Base-by-base conservation (phyloP, 1,284 basidiomycete species). In the Pseudozyma thailandica region DNA sequence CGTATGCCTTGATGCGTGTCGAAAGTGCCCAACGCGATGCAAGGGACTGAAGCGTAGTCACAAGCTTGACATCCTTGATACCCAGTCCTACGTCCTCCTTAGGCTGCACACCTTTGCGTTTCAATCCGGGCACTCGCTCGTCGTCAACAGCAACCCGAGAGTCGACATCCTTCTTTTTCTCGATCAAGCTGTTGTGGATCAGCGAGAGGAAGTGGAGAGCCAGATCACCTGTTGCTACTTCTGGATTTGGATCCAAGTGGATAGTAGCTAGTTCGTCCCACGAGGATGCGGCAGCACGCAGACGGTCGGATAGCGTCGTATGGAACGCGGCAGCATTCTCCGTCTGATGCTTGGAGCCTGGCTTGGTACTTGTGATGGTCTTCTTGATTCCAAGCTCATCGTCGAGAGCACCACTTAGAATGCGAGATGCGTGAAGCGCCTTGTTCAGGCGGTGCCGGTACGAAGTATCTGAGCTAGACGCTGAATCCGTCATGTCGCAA, bases 61-160 rank as follows among this genome's bases (percentile, higher is more conserved):
- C 50, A 27, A 69, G 54, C 50, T 65, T 73, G 42, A 64, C 50
- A 28, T 73, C 65, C 56, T 62, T 61, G 31, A 69, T 30, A 6
- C 71, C 71, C 12, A 73, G 50, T 10, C 65, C 65, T 10, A 73
- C 61, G 28, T 69, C 65, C 44, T 72, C 70, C 39, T 55, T 61
- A 4, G 58, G 54, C 53, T 64, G 61, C 3, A 54, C 27, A 23
- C 52, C 46, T 38, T 64, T 55, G 1, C 44, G 55, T 31, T 55
- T 59, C 5, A 57, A 15, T 2, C n/a, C 49, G 8, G 55, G 49
- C 25, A 46, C 4, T 13, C 43, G 27, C 6, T 50, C 56, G 8
- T 52, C 55, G 5, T 42, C 39, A 4, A 63, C 45, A 16, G 64
- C 45, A 0, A 68, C 70, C 21, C 45, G 33, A 4, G 65, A 53